A percentile compares a stretch with the other conserved stretches of the same genome.
Conservation (phyloP, 148 eudicot species). For the Agrostemma githago region DNA sequence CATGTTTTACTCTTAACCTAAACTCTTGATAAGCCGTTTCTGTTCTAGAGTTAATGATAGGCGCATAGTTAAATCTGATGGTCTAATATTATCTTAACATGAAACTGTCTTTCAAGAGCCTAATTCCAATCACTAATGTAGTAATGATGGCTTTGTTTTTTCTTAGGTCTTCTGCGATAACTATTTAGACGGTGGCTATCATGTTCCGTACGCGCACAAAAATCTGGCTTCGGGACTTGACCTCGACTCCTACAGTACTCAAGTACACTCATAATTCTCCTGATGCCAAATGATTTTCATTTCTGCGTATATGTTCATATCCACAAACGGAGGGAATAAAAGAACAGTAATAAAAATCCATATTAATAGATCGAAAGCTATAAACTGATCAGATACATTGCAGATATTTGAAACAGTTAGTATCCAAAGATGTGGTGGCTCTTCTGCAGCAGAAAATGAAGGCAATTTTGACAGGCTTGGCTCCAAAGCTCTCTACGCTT, state of each 20-base stretch:
- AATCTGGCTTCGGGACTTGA: slow-evolving; percentile 20
- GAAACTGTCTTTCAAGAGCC: background rate
- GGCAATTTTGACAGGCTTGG: slow-evolving; percentile 64
- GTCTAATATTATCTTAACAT: background rate
- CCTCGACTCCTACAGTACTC: slow-evolving; percentile 22
- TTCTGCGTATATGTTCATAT: background rate
- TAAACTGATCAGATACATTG: slow-evolving; percentile 13
- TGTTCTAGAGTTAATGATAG: background rate
- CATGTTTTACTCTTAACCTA: background rate
- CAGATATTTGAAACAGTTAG: slow-evolving; percentile 87
- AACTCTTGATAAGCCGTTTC: background rate
- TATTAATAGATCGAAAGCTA: background rate
- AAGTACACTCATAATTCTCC: slow-evolving; percentile 20
- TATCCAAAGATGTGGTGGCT: slow-evolving; percentile 63
- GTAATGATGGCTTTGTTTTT: background rate
- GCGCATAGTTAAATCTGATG: background rate
- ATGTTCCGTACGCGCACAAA: slow-evolving; percentile 32
- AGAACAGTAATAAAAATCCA: background rate
- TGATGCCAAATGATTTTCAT: slow-evolving; percentile 13
- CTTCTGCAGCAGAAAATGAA: slow-evolving; percentile 28
- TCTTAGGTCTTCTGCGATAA: slow-evolving; percentile 33
- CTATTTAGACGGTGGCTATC: slow-evolving; percentile 33
- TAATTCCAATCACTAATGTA: background rate
- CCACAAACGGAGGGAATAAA: background rate
- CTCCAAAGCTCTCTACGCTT: slow-evolving; percentile 73